Evolutionary conservation across 177 flowering plant genomes (phyloP).

Genomic region (Vitis hybrid): DNA sequence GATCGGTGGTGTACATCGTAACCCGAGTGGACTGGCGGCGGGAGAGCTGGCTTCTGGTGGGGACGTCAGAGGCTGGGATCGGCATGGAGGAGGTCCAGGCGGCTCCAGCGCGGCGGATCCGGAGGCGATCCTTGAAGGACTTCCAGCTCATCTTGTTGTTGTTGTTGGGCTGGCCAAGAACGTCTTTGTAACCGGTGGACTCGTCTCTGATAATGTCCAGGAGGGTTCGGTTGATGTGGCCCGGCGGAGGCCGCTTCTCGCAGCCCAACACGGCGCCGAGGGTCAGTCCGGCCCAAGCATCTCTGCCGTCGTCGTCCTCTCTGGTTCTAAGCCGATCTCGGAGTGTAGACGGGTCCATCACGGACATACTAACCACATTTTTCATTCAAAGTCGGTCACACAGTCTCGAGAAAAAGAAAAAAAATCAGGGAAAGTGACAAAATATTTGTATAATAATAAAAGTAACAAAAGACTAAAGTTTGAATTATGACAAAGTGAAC

Average conservation of each 20-base stretch:
- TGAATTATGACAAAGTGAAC: no score
- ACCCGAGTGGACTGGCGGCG: conserved; percentile 1
- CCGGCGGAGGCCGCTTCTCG: conserved; percentile 17
- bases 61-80: conserved; percentile 33
- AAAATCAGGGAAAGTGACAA: background rate
- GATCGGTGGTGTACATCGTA: background rate
- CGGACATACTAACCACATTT: conserved; percentile 6
- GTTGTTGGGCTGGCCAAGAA: background rate
- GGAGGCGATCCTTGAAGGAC: conserved; percentile 51
- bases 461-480: background rate
- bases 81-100: conserved; percentile 41
- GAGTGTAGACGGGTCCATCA: conserved; percentile 14
- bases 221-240: conserved; percentile 39
- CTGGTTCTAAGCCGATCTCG: conserved; percentile 33
- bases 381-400: conserved; percentile 5
- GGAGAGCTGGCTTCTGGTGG: conserved; percentile 10
- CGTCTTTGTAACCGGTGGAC: conserved; percentile 26
- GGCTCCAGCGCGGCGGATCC: conserved; percentile 45
- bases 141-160: conserved; percentile 47
- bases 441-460: background rate
- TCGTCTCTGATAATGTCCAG: conserved; percentile 64
- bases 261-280: conserved; percentile 42
- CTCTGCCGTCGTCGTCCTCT: conserved; percentile 18
- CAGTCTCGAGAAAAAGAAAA: background rate
- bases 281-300: conserved; percentile 36